Evolutionary conservation across 2,329 filamentous ascomycete species (phyloP), one percentile per base, ranked within the genome.

Genomic region (Pseudogymnoascus sp.): DNA sequence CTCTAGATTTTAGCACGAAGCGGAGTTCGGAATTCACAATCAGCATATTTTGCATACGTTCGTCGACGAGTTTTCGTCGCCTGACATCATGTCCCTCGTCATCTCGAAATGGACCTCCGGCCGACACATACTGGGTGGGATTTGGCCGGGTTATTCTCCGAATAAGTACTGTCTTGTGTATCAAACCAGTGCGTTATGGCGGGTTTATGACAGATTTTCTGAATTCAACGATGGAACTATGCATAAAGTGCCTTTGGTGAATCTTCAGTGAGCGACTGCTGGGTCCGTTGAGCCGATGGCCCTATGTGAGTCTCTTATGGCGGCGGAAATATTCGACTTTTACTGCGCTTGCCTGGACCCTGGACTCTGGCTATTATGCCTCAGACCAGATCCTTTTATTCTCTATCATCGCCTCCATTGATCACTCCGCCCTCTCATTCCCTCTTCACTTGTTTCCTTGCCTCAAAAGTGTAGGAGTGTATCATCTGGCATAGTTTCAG

Each of bases 1-100:
- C 49, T 55, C 49, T 55, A 55, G 49, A 55, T 55, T 33, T 55
- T n/a, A 33, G n/a, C 49, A 55, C 49, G 49, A 55, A 55, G 49
- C 29, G 49, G 49, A 33, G 49, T 55, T 55, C 29, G 49, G 49
- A 55, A 55, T 55, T 55, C 49, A 55, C n/a, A 55, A 55, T 33
- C 29, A 55, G 49, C 49, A 55, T 55, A 55, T 55, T 55, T 55
- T 55, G 49, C 49, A 55, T 55, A 29, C 29, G n/a, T 55, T 29
- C 49, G 49, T 55, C 49, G 49, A 19, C 29, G 49, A 33, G 49
- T 33, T 55, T 55, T 55, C 49, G 49, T 33, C 49, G 49, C 49
- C 49, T 55, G 49, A 33, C 49, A 55, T 21, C 49, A 33, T 55
- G 49, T 55, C 49, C 49, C 49, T 33, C 49, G 26, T 55, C 49